Evolutionary conservation across 148 eudicot species (phyloP).

Genomic region (Pouteria glomerata): DNA sequence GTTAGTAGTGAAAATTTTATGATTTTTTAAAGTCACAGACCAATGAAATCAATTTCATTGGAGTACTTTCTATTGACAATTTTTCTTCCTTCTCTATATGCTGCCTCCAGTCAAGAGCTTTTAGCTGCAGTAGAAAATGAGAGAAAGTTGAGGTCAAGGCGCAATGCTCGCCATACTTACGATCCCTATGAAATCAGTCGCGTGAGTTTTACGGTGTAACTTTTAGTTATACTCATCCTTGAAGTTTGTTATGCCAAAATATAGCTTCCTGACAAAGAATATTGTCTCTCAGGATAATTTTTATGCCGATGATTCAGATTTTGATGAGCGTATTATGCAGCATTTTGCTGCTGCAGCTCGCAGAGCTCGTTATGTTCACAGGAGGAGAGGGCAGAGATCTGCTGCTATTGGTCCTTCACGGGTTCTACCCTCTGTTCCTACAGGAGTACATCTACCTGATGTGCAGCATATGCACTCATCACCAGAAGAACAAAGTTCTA

Average conservation of each 20-base stretch:
- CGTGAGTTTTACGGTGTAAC: slow-evolving; percentile 30
- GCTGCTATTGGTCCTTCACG: slow-evolving; percentile 39
- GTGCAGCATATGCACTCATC: slow-evolving; percentile 23
- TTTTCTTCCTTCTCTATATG: neutral
- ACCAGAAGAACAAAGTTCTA: slow-evolving; percentile 36
- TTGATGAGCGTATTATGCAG: slow-evolving; percentile 53
- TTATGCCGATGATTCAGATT: slow-evolving; percentile 47
- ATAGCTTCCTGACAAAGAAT: slow-evolving; percentile 8
- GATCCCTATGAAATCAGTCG: slow-evolving; percentile 25
- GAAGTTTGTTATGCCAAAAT: neutral
- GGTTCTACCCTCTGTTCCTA: slow-evolving; percentile 20
- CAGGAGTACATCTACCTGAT: slow-evolving; percentile 20
- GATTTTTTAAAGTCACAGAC: neutral
- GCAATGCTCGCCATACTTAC: slow-evolving; percentile 5
- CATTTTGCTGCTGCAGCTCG: slow-evolving; percentile 56
- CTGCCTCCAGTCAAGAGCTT: slow-evolving; percentile 62
- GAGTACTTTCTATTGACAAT: neutral
- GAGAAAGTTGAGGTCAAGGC: slow-evolving; percentile 42
- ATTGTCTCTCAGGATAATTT: slow-evolving; percentile 38
- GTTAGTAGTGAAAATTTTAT: too few relatives aligned
- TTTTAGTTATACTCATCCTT: neutral
- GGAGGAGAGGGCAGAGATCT: slow-evolving; percentile 39
- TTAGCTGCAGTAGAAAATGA: slow-evolving; percentile 54
- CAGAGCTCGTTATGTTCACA: slow-evolving; percentile 40
- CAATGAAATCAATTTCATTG: neutral